Evolutionary conservation across 2,329 filamentous ascomycete species (phyloP).

Genomic region (Hymenotorrendiella dingleyae): DNA sequence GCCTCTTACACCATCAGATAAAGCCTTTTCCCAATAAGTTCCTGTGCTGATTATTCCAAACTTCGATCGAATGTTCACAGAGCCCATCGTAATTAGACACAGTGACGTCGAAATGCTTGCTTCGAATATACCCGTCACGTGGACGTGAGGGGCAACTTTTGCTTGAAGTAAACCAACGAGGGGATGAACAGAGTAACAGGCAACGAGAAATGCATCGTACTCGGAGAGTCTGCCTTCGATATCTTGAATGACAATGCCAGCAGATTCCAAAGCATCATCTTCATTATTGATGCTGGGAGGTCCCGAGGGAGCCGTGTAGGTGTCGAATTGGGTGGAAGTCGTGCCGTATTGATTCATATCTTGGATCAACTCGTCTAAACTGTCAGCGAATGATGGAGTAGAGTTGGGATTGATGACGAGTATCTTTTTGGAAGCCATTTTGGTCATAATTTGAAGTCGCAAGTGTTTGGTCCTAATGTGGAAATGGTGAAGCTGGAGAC

Average conservation of each 20-base stretch:
- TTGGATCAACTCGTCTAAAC: slow-evolving; percentile 47
- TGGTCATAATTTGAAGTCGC: slow-evolving; percentile 2
- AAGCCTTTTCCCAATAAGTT: slow-evolving; percentile 70
- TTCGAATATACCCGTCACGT: slow-evolving; percentile 82
- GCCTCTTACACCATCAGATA: slow-evolving; percentile 56
- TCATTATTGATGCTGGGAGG: slow-evolving; percentile 75
- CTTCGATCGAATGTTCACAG: slow-evolving; percentile 26
- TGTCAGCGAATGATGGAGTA: slow-evolving; percentile 64
- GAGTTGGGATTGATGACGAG: slow-evolving; percentile 79
- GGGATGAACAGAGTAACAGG: slow-evolving; percentile 82
- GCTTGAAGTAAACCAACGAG: slow-evolving; percentile 58
- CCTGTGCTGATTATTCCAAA: slow-evolving; percentile 92
- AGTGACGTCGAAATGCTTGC: slow-evolving; percentile 56
- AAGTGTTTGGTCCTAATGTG: slow-evolving; percentile 10
- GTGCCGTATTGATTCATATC: slow-evolving; percentile 26
- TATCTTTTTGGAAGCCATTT: slow-evolving; percentile 40
- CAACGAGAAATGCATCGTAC: slow-evolving; percentile 76
- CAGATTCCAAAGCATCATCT: slow-evolving; percentile 59
- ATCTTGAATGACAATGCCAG: slow-evolving; percentile 53
- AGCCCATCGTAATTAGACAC: slow-evolving; percentile 32
- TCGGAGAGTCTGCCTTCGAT: slow-evolving; percentile 39
- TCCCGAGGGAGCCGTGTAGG: slow-evolving; percentile 60
- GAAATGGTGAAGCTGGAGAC: slow-evolving; percentile 14
- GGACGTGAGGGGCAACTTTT: slow-evolving; percentile 33
- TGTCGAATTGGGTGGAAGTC: slow-evolving; percentile 40